Evolutionary conservation across 305 asterid species (phyloP), one percentile per base, ranked within the genome.

Genomic region (Fraxinus velutina): DNA sequence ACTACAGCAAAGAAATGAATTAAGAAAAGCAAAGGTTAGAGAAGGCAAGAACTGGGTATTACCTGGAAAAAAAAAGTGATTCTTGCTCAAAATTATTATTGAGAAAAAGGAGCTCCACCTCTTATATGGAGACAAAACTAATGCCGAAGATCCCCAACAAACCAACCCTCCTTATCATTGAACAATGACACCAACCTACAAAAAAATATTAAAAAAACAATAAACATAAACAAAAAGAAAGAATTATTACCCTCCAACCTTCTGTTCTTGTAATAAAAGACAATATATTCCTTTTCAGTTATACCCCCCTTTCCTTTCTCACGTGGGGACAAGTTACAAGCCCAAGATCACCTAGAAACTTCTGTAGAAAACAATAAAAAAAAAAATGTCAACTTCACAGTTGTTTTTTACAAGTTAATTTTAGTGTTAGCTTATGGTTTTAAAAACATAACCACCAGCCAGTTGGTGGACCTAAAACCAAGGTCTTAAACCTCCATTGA

Each of bases 391-490:
- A 70, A 86, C 84, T 77, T 82, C 85, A 77, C 77, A 82, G 82
- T 81, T 76, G 88, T 85, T 81, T 81, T 80, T 55, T 79, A 64
- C 84, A 78, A 75, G 71, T 75, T 78, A 85, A 76, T 79, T 83
- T 36, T 75, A 68, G 84, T 82, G 81, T 81, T 85, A 47, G 86
- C 75, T 86, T 83, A 79, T 83, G 85, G 84, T 86, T 82, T 87
- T 85, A 85, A 80, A 86, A 78, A 87, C 78, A 71, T 90, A 93
- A 91, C 97, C 86, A 92, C 97, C 93, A n/a, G 64, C 64, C 64
- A 88, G 97, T 92, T 84, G 96, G 92, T 93, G 87, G 90, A 90
- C 93, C 95, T 88, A 90, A 52, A 89, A 85, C 73, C 83, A 78
- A 22, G 84, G 78, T 73, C 86, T 76, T 85, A 86, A 88, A 52